Evolutionary conservation across 352 stramenopile species (phyloP).

Genomic region (Phytopythium litorale): DNA sequence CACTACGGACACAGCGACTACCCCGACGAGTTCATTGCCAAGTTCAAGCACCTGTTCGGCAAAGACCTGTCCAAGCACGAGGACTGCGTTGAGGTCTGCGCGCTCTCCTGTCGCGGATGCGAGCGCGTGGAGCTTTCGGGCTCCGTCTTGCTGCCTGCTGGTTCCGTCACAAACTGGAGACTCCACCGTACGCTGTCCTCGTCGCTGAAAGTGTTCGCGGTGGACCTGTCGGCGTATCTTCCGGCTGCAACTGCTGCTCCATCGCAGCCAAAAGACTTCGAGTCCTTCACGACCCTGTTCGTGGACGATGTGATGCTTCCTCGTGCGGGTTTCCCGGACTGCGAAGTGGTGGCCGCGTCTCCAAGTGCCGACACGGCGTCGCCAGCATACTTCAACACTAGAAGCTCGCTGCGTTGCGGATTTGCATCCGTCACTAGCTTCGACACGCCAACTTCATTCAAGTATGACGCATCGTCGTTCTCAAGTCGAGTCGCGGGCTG

Average conservation of each 20-base stretch:
- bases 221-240: conserved; percentile 45
- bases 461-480: conserved; percentile 36
- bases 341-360: conserved; percentile 6
- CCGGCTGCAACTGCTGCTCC: conserved; percentile 17
- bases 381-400: not conserved
- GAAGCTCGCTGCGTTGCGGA: not conserved
- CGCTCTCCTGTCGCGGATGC: conserved; percentile 57
- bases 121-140: conserved; percentile 57
- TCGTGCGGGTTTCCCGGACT: conserved; percentile 58
- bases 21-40: conserved; percentile 28
- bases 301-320: conserved; percentile 40
- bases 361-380: not conserved
- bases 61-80: conserved; percentile 66
- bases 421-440: conserved; percentile 12
- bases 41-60: conserved; percentile 68
- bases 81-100: conserved; percentile 64
- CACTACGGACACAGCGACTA: conserved; percentile 47
- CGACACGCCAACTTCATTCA: conserved; percentile 3
- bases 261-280: conserved; percentile 23
- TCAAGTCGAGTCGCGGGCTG: conserved; percentile 36
- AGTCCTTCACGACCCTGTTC: conserved; percentile 46
- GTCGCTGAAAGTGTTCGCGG: conserved; percentile 32
- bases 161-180: conserved; percentile 32
- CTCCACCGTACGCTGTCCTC: conserved; percentile 31
- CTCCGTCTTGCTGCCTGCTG: conserved; percentile 25